Evolutionary conservation across 1,139 yeast species (phyloP), one percentile per base, ranked within the genome.

Genomic region (Yamadazyma blattariae): DNA sequence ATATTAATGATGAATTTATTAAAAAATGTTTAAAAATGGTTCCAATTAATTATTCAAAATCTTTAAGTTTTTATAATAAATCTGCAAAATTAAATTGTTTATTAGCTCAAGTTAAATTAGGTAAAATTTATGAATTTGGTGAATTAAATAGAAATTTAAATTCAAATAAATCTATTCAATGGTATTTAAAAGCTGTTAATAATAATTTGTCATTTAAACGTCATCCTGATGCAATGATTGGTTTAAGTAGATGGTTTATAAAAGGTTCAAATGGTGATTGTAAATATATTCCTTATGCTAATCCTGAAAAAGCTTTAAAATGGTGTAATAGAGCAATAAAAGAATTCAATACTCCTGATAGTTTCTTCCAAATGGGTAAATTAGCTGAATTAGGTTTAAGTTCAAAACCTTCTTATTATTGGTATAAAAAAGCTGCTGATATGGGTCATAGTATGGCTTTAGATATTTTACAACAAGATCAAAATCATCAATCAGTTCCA

Each of bases 301-400:
- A 79, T 50, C 92, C 86, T 35, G 80, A 79, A 30, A 71, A 85
- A 56, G 96, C 97, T 0, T 81, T 84, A 40, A 64, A 83, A 45
- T 92, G 97, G 97, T 94, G 96, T 25, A 77, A 87, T 35, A 74
- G 86, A 42, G 90, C 96, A 0, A 82, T 94, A 2, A 84, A 82
- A 45, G 85, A 82, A 51, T 57, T 52, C 30, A 87, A 87, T 13
- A 68, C 83, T 25, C 77, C 84, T 2, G 88, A 88, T 51, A 95
- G 96, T 4, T 88, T 82, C 51, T 88, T 74, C 54, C 88, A 89
- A 35, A 71, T 90, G 59, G 98, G 96, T 1, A 76, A 82, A 51
- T 83, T 84, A 52, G 77, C 79, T 39, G 95, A 87, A 57, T 76
- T 74, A 44, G 97, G 97, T 1, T 70, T 86, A 33, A 94, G 94